These are phyloP conservation scores for Litchi chinensis DNA, from an alignment of 345 rosid species.

Conservation along the genomic window DNA sequence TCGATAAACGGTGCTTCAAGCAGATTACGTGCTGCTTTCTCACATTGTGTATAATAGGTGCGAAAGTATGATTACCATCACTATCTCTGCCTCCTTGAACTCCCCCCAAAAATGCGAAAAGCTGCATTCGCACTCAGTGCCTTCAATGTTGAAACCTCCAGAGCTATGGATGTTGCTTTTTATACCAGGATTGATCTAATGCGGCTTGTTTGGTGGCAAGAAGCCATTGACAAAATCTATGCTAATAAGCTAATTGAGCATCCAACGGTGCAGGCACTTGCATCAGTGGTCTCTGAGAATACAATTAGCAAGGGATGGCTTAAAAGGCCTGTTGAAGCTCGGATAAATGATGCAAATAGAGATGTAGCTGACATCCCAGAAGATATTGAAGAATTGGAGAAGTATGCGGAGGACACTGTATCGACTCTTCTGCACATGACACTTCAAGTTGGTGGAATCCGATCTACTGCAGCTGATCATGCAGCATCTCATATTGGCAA, in stretches of 20 bases:
- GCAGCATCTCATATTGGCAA: conserved; percentile 93
- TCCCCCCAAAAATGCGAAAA: conserved; percentile 78
- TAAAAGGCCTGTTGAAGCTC: conserved; percentile 85
- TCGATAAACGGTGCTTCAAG: conserved; percentile 63
- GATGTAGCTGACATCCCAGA: conserved; percentile 69
- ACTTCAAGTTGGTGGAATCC: conserved; percentile 86
- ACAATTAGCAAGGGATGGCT: conserved; percentile 80
- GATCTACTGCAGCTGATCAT: conserved; percentile 78
- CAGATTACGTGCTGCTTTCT: conserved; percentile 71
- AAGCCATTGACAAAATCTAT: conserved; percentile 83
- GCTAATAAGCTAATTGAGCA: conserved; percentile 65
- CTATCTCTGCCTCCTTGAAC: conserved; percentile 93
- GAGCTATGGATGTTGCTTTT: conserved; percentile 93
- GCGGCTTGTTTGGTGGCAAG: conserved; percentile 97
- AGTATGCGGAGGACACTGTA: conserved; percentile 79
- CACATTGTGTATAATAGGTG: conserved; percentile 85
- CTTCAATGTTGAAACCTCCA: conserved; percentile 91
- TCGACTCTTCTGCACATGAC: conserved; percentile 80
- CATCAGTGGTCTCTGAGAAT: conserved; percentile 67
- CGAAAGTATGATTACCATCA: conserved; percentile 94
- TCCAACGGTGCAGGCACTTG: conserved; percentile 77
- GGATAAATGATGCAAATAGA: conserved; percentile 71
- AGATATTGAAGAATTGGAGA: conserved; percentile 72
- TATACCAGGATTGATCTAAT: conserved; percentile 87
- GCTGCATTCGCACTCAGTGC: conserved; percentile 91